Conservation (phyloP, 305 asterid genomes). For the Withania somnifera region DNA sequence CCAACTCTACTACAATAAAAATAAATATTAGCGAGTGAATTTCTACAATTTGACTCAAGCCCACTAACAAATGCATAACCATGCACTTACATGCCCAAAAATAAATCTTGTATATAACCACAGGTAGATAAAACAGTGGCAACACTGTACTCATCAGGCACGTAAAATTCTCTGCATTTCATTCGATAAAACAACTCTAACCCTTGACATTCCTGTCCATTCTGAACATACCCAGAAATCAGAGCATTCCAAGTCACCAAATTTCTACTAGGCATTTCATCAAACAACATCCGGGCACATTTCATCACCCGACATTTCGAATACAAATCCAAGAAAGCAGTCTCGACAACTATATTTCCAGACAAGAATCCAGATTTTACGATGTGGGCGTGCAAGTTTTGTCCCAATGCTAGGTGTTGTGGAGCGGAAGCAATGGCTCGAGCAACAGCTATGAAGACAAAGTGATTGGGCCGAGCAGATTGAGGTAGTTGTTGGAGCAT, state of each 20-base stretch:
- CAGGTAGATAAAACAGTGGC: constrained; percentile 22
- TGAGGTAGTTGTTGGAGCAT: constrained; percentile 11
- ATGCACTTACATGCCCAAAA: constrained; percentile 26
- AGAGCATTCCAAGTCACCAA: constrained; percentile 31
- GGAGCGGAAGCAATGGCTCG: constrained; percentile 26
- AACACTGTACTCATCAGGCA: constrained; percentile 30
- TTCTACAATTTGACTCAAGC: constrained; percentile 11
- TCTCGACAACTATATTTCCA: constrained; percentile 13
- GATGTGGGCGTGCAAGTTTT: constrained; percentile 14
- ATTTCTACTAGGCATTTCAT: constrained; percentile 26
- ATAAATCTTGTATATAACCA: constrained; percentile 13
- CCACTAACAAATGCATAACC: constrained; percentile 20
- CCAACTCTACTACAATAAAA: constrained; percentile 18
- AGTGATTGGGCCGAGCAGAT: constrained; percentile 17
- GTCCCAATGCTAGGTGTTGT: constrained; percentile 16
- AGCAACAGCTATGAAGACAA: constrained; percentile 21
- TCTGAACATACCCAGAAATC: constrained; percentile 24
- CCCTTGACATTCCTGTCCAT: constrained; percentile 16
- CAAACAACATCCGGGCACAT: constrained; percentile 17
- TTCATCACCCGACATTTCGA: constrained; percentile 14
- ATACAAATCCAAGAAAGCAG: constrained; percentile 22
- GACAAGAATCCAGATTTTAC: constrained; percentile 13
- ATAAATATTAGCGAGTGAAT: constrained; percentile 26
- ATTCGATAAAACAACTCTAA: constrained; percentile 20
- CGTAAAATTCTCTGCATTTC: constrained; percentile 14